Base-by-base conservation (phyloP, 2,329 filamentous ascomycete genomes). In the Cladophialophora immunda region DNA sequence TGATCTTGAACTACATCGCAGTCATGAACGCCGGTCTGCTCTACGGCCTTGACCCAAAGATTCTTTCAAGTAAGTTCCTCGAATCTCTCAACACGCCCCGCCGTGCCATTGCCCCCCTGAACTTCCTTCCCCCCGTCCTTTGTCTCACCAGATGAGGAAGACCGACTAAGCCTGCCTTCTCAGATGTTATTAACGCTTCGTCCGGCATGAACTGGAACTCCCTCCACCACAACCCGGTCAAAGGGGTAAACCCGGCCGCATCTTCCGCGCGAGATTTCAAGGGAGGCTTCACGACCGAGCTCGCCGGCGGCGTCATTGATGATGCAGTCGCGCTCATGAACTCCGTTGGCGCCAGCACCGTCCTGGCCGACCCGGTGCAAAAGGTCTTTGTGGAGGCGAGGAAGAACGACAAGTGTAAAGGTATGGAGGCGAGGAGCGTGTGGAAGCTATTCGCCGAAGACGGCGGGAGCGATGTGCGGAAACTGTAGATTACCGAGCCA, bases 171-270 rank as follows among this genome's bases (percentile, higher is more conserved):
- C 25, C 22, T 3, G 9, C 52, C 25, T 30, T n/a, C 13, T 55
- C 25, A 61, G 58, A 61, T 25, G 58, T 61, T 5, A 61, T 61
- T 13, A 61, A 61, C 13, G 58, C 58, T 7, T 61, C 58, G 19
- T 61, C 58, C 2, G 58, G 58, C 58, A 53, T 61, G 47, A 61
- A 61, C 19, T 61, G 58, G 58, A 61, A 61, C 47, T 47, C 34
- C 41, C 45, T 61, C 1, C 45, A 61, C 45, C 58, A 61, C 30
- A 61, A 61, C 32, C 58, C 58, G 1, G 58, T 61, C n/a, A 61
- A 61, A 15, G 58, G 58, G n/a, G 58, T 61, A 2, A 61, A 61
- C 19, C 58, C 58, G 3, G 7, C 29, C 6, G 58, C 58, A 15
- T 61, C 58, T 7, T 61, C 58, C 19, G 58, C 58, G 1, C 58